phyloP scores from a whole-genome alignment of 2,329 filamentous ascomycete genomes.

The Tympanopsis confertula region DNA sequence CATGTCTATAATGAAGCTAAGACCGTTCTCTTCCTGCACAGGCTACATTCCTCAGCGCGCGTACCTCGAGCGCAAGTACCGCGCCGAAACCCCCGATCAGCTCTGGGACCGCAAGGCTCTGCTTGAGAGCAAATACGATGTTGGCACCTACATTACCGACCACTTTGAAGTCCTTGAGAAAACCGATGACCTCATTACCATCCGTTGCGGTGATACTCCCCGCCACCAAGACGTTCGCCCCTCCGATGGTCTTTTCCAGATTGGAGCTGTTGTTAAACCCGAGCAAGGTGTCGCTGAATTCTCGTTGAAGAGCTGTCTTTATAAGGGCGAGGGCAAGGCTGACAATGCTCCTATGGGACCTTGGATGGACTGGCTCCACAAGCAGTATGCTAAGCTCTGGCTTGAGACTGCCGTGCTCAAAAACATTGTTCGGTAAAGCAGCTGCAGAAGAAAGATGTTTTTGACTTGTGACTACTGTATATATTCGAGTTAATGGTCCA shows the following conservation, averaged over 20 bases:
- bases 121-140: slow-evolving; percentile 40
- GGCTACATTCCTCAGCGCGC: slow-evolving; percentile 47
- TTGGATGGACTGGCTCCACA: not conserved
- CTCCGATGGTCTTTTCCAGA: slow-evolving; percentile 57
- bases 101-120: slow-evolving; percentile 50
- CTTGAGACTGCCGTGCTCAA: not conserved
- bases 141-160: slow-evolving; percentile 54
- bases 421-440: no score
- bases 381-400: slow-evolving; percentile 1
- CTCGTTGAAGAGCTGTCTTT: slow-evolving; percentile 51
- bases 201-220: slow-evolving; percentile 57
- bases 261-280: slow-evolving; percentile 47
- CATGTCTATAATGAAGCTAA: not conserved
- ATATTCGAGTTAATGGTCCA: no score
- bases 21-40: slow-evolving; percentile 10
- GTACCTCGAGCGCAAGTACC: slow-evolving; percentile 47
- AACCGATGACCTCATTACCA: slow-evolving; percentile 43
- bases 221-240: slow-evolving; percentile 39
- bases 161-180: slow-evolving; percentile 64
- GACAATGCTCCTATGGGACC: slow-evolving; percentile 9
- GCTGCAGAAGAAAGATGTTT: no score
- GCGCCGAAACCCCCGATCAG: slow-evolving; percentile 40
- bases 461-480: no score
- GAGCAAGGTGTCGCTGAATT: slow-evolving; percentile 49
- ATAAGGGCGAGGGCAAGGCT: slow-evolving; percentile 27